A percentile compares a stretch with the other conserved stretches of the same genome.
These are phyloP conservation scores for Purpureocillium takamizusanense DNA, from an alignment of 2,329 filamentous ascomycete genomes.

Conservation along the genomic window DNA sequence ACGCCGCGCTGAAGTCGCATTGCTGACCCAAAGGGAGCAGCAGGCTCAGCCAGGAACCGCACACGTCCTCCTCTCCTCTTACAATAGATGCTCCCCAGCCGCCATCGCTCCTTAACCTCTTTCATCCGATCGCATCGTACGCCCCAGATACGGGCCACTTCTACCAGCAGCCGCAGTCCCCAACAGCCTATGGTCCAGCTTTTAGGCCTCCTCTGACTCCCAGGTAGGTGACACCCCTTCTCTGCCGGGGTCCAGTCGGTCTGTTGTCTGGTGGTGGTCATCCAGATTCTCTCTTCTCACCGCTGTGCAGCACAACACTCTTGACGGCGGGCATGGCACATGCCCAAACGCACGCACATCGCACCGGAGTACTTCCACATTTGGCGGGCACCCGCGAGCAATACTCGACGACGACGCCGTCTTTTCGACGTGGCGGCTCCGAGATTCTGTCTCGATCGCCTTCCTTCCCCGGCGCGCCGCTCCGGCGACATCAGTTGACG, in stretches of 20 bases:
- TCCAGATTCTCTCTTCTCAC: conserved; percentile 6
- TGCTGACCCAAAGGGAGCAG: conserved; percentile 10
- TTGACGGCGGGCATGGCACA: conserved; percentile 49
- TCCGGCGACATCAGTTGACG: conserved; percentile 44
- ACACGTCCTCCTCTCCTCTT: conserved; percentile 39
- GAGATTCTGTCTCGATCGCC: conserved; percentile 44
- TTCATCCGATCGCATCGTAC: conserved; percentile 41
- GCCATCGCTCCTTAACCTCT: conserved; percentile 41
- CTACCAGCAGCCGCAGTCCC: conserved; percentile 32
- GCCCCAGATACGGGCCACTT: conserved; percentile 39
- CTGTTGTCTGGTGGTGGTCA: too few relatives aligned
- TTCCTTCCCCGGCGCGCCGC: conserved; percentile 33
- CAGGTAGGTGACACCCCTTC: conserved; percentile 37
- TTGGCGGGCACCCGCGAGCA: conserved; percentile 43
- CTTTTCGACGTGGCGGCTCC: conserved; percentile 37
- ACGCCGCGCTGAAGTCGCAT: conserved; percentile 4
- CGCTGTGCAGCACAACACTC: conserved; percentile 33
- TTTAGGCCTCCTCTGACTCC: conserved; percentile 44
- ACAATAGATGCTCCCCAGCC: conserved; percentile 45
- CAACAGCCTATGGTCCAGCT: conserved; percentile 42
- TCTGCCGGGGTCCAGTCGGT: too few relatives aligned
- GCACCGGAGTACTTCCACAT: conserved; percentile 42
- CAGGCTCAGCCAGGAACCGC: conserved; percentile 47
- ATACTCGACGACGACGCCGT: conserved; percentile 41
- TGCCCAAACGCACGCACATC: conserved; percentile 32